Conservation (phyloP, 176 grass and related monocot genomes). For the Thinopyrum elongatum region DNA sequence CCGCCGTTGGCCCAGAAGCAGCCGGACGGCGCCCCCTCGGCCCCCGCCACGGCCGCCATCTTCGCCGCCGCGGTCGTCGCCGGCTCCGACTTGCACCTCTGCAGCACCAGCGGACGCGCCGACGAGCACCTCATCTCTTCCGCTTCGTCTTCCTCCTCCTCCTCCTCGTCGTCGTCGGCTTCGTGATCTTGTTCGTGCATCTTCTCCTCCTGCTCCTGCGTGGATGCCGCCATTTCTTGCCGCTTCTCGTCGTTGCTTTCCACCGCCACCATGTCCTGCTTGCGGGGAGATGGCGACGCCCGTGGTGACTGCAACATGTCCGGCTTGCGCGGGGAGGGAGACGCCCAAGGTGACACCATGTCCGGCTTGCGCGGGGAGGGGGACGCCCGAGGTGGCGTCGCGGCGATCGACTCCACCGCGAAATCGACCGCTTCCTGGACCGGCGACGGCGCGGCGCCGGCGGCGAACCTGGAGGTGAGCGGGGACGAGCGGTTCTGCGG, state of each 20-base stretch:
- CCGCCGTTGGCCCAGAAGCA: constrained; percentile 83
- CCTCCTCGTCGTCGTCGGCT: not conserved
- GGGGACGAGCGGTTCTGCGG: constrained; percentile 75
- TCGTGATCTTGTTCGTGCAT: not conserved
- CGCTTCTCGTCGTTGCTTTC: constrained; percentile 12
- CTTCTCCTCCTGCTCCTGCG: not conserved
- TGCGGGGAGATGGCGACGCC: constrained; percentile 8
- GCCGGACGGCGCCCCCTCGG: constrained; percentile 30
- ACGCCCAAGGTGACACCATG: not conserved
- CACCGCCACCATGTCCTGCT: constrained; percentile 16
- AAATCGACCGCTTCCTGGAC: not conserved
- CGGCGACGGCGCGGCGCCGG: constrained; percentile 27
- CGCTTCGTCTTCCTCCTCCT: constrained; percentile 41
- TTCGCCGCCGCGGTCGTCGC: constrained; percentile 54
- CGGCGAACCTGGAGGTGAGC: constrained; percentile 50
- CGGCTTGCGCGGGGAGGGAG: constrained; percentile 2
- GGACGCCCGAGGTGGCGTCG: not conserved
- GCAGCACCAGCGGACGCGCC: constrained; percentile 75
- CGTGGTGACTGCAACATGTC: constrained; percentile 1
- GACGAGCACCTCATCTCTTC: constrained; percentile 82
- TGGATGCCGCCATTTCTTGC: not conserved
- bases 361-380: constrained; percentile 13
- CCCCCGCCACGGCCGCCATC: constrained; percentile 28
- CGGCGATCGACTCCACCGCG: not conserved
- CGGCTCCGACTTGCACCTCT: constrained; percentile 90